Evolutionary conservation across 1,284 basidiomycete genomes (phyloP).

Genomic region (Fomitopsis palustris): DNA sequence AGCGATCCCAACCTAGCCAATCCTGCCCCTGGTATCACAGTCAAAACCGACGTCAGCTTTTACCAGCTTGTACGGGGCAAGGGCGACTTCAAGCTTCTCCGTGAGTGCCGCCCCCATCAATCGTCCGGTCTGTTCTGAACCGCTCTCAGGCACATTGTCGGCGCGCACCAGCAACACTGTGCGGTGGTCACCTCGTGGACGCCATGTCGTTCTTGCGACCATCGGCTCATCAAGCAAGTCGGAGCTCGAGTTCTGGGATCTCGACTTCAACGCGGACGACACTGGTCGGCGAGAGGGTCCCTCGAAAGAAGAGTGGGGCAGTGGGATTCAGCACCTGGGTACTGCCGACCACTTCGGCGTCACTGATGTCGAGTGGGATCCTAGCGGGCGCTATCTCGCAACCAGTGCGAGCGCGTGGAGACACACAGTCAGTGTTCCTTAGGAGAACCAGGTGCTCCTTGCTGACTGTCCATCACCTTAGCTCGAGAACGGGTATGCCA

Average conservation of each 20-base stretch:
- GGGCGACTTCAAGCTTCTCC: slow-evolving; percentile 92
- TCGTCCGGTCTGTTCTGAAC: background rate
- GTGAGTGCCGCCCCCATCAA: slow-evolving; percentile 41
- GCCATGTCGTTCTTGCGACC: slow-evolving; percentile 94
- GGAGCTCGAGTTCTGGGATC: slow-evolving; percentile 98
- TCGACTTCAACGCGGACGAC: slow-evolving; percentile 88
- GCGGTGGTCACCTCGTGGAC: slow-evolving; percentile 96
- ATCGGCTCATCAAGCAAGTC: slow-evolving; percentile 95
- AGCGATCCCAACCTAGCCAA: slow-evolving; percentile 93
- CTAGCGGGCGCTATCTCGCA: slow-evolving; percentile 90
- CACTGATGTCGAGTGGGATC: slow-evolving; percentile 99
- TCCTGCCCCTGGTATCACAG: slow-evolving; percentile 83
- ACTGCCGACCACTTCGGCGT: slow-evolving; percentile 97
- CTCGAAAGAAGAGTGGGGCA: slow-evolving; percentile 77
- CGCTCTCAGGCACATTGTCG: slow-evolving; percentile 66
- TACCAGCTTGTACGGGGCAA: slow-evolving; percentile 93
- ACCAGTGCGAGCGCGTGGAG: slow-evolving; percentile 96
- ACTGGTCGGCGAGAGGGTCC: slow-evolving; percentile 48
- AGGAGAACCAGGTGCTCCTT: background rate
- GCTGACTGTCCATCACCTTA: slow-evolving; percentile 27
- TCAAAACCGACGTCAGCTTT: slow-evolving; percentile 97
- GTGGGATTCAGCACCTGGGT: slow-evolving; percentile 83
- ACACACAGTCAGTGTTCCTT: slow-evolving; percentile 65
- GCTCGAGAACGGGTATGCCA: slow-evolving; percentile 95
- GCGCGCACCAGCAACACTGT: slow-evolving; percentile 92